Evolutionary conservation across 192 early-diverging fungal genomes (phyloP), one percentile per base, ranked within the genome.

Genomic region (Backusella morwellensis): DNA sequence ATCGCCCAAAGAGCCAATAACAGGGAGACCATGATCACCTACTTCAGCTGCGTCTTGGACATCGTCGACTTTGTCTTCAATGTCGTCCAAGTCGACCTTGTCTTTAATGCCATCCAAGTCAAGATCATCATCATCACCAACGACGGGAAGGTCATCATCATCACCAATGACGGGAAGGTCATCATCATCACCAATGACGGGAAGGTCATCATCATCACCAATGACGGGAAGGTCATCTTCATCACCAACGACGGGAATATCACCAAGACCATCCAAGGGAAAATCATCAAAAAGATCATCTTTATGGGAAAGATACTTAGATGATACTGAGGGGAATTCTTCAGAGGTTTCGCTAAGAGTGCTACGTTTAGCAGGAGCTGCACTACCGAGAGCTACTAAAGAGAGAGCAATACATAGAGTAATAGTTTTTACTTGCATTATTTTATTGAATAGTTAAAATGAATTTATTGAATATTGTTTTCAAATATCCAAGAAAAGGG

Each of bases 291-390:
- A 1, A 26, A 59, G 23, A 29, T 23, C 23, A 29, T 63, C 26
- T 63, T 63, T 3, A 63, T 63, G 56, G 26, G 56, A 3, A 29
- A 26, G 23, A 14, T 63, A 63, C 4, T 15, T 14, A 29, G 56
- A 29, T 63, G 23, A 8, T 4, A 29, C 26, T 29, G 7, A 8
- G 21, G 56, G 56, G 56, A 63, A 63, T 12, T 12, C 12, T 63
- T 63, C 56, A 63, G 56, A 29, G 3, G 7, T 23, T 29, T 63
- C 11, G 9, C 56, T 63, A 12, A 63, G 56, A 63, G 56, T 63
- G 11, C 56, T 63, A 63, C 56, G 56, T 63, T n/a, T 63, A 63
- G 56, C 11, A 63, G 56, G 56, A 63, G 56, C 56, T 26, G 56
- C 56, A 29, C 56, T 26, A 29, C 2, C n/a, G 56, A 63, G 56